Percentiles rank a stretch among this genome's conserved stretches.
These are phyloP conservation scores for Fusarium devonianum DNA, from an alignment of 2,329 filamentous ascomycete genomes.

Conservation along the genomic window DNA sequence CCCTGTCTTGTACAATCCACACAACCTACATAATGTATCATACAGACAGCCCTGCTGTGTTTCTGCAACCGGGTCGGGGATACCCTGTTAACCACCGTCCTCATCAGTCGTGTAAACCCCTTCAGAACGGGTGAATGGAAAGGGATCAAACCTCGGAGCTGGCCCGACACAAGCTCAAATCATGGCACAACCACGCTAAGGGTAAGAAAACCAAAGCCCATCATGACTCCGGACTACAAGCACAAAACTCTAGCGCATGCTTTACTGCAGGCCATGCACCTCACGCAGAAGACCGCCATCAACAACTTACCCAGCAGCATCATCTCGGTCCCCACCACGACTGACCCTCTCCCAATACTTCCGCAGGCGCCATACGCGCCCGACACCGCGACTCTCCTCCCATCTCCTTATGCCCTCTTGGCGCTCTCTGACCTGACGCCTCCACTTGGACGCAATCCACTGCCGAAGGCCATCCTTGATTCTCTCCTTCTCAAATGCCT, in stretches of 20 bases:
- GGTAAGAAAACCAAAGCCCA: not conserved
- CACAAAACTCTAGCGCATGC: not conserved
- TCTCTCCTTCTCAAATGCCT: conserved; percentile 70
- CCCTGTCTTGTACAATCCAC: conserved; percentile 34
- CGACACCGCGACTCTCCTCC: conserved; percentile 61
- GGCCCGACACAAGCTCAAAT: not conserved
- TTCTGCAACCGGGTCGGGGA: conserved; percentile 3
- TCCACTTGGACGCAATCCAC: conserved; percentile 69
- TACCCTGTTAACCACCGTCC: conserved; percentile 4
- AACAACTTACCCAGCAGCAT: conserved; percentile 31
- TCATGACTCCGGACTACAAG: not conserved
- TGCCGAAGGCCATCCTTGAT: conserved; percentile 71
- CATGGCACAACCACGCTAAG: not conserved
- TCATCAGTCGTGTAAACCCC: not conserved
- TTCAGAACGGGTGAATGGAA: conserved; percentile 18
- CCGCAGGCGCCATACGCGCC: conserved; percentile 67
- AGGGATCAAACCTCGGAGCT: conserved; percentile 6
- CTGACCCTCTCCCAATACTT: conserved; percentile 72
- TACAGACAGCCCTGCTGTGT: conserved; percentile 28
- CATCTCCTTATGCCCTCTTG: conserved; percentile 55
- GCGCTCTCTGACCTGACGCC: conserved; percentile 58
- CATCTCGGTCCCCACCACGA: conserved; percentile 46
- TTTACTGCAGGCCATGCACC: conserved; percentile 1
- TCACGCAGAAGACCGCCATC: conserved; percentile 1
- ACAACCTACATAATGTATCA: conserved; percentile 41